Percentiles rank a stretch among this genome's conserved stretches.
phyloP scores from a whole-genome alignment of 305 asterid species.

The Caryopteris hybrid region DNA sequence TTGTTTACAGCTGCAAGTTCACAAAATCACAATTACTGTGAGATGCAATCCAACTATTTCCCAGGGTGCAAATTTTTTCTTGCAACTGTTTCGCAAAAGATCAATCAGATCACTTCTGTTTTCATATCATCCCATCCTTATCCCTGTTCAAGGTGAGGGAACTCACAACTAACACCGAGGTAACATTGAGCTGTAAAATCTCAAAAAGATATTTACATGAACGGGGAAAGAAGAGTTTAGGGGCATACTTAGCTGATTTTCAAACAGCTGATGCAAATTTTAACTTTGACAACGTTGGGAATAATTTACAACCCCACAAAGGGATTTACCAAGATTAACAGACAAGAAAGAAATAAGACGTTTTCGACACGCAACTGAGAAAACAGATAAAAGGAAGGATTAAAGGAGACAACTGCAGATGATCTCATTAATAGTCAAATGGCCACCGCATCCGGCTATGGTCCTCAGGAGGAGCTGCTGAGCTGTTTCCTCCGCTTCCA shows the following conservation, averaged over 20 bases:
- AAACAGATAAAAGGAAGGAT: neutral
- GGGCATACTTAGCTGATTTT: constrained; percentile 8
- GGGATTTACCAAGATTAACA: constrained; percentile 7
- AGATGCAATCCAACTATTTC: no score
- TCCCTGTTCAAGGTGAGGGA: neutral
- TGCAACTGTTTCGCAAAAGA: neutral
- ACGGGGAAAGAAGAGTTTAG: neutral
- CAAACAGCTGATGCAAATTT: constrained; percentile 15
- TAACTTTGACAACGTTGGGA: neutral
- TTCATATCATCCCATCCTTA: neutral
- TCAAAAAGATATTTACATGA: neutral
- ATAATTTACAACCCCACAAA: constrained; percentile 7
- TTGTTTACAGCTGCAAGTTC: no score
- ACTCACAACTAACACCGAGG: neutral
- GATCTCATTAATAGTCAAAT: constrained; percentile 20
- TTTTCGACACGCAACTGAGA: constrained; percentile 17
- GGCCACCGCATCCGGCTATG: constrained; percentile 32
- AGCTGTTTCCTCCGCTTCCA: constrained; percentile 18
- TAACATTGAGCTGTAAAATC: neutral
- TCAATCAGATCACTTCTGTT: neutral
- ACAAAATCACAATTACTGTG: no score
- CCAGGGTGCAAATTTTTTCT: no score
- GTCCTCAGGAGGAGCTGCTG: constrained; percentile 23
- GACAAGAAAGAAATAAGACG: constrained; percentile 2
- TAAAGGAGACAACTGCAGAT: neutral